phyloP scores from a whole-genome alignment of 1,139 yeast species.

The Wickerhamiella infanticola region DNA sequence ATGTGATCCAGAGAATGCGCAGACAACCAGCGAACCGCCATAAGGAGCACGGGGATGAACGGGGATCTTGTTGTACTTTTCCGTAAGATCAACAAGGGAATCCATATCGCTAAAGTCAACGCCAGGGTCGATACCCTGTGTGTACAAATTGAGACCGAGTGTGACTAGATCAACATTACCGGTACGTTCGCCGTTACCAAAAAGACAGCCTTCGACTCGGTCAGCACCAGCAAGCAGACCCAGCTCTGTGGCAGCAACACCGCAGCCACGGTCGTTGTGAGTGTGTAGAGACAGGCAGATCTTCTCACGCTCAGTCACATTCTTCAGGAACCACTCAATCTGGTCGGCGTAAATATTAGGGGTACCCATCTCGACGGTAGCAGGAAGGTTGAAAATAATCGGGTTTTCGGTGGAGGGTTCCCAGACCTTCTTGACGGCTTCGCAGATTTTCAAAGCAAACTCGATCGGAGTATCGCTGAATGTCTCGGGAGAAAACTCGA shows the following conservation, averaged over 20 bases:
- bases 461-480: constrained; percentile 82
- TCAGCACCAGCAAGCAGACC: constrained; percentile 95
- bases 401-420: constrained; percentile 70
- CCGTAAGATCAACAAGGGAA: constrained; percentile 71
- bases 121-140: constrained; percentile 80
- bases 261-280: constrained; percentile 96
- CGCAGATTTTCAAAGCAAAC: constrained; percentile 72
- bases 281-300: constrained; percentile 84
- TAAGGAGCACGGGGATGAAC: constrained; percentile 90
- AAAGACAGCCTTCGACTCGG: constrained; percentile 92
- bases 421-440: constrained; percentile 94
- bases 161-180: constrained; percentile 95
- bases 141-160: constrained; percentile 79
- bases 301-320: constrained; percentile 69
- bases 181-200: constrained; percentile 97
- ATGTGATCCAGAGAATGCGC: constrained; percentile 94
- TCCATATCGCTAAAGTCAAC: constrained; percentile 77
- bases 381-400: constrained; percentile 89
- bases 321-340: constrained; percentile 72
- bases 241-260: constrained; percentile 93
- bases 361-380: constrained; percentile 92
- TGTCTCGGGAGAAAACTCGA: constrained; percentile 90
- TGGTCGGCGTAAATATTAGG: constrained; percentile 96
- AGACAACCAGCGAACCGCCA: constrained; percentile 91
- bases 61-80: constrained; percentile 89